Evolutionary conservation across 2,329 filamentous ascomycete species (phyloP).

Genomic region (Thielaviopsis musarum): DNA sequence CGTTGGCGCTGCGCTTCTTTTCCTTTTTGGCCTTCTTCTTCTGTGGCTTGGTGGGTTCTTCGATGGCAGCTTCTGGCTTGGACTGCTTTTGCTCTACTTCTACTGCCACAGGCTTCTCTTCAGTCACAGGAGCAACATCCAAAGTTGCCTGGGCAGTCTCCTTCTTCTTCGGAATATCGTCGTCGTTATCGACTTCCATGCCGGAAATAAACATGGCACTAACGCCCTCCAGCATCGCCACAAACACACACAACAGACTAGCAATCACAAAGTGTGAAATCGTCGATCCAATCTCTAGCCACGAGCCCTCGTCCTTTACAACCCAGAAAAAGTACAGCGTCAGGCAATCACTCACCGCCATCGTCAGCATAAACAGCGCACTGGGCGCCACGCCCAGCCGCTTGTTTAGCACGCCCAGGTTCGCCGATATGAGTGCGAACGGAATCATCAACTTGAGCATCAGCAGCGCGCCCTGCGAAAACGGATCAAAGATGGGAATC

Average conservation of each 20-base stretch:
- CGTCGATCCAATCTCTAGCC: slow-evolving; percentile 93
- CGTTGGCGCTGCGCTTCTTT: not conserved
- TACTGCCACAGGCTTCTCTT: not conserved
- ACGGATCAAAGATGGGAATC: slow-evolving; percentile 83
- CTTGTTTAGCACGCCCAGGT: slow-evolving; percentile 82
- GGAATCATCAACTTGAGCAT: slow-evolving; percentile 84
- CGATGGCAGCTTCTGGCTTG: not conserved
- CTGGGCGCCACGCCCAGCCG: slow-evolving; percentile 70
- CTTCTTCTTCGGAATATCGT: slow-evolving; percentile 14
- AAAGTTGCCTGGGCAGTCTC: too few relatives aligned
- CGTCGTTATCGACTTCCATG: slow-evolving; percentile 41
- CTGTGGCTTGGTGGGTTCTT: not conserved
- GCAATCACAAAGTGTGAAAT: slow-evolving; percentile 94
- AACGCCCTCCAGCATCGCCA: slow-evolving; percentile 69
- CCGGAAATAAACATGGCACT: slow-evolving; percentile 72
- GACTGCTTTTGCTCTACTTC: not conserved
- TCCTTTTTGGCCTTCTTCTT: not conserved
- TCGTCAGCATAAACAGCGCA: slow-evolving; percentile 85
- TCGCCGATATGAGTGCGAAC: slow-evolving; percentile 81
- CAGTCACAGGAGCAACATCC: not conserved
- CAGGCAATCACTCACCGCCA: slow-evolving; percentile 78
- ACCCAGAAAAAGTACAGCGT: slow-evolving; percentile 97
- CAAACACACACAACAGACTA: slow-evolving; percentile 76
- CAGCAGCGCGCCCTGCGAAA: slow-evolving; percentile 74
- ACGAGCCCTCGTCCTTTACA: slow-evolving; percentile 88